These are phyloP conservation scores for Fusarium pininemorale DNA, from an alignment of 2,329 filamentous ascomycete species.

Conservation along the genomic window DNA sequence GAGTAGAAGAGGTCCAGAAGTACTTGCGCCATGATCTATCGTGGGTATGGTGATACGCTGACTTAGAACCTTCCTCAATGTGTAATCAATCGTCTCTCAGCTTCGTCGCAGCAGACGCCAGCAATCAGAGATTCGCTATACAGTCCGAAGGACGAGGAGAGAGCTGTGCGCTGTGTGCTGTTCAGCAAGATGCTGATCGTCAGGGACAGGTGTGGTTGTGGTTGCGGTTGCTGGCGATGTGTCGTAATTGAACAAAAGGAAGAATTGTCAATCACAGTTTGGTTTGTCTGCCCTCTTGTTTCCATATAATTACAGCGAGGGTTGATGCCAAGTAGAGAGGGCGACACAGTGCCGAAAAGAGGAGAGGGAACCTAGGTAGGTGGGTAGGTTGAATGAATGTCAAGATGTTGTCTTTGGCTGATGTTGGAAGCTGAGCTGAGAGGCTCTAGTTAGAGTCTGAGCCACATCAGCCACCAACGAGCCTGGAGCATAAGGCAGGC, in stretches of 20 bases:
- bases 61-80: neutral
- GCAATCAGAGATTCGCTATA: neutral
- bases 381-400: neutral
- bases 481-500: neutral
- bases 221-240: neutral
- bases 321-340: neutral
- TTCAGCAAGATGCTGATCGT: conserved; percentile 19
- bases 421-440: conserved; percentile 21
- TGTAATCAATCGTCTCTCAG: neutral
- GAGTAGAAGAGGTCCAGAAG: conserved; percentile 90
- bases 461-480: conserved; percentile 33
- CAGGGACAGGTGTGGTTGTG: conserved; percentile 15
- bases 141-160: neutral
- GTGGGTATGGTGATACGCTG: neutral
- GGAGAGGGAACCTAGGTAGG: neutral
- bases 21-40: conserved; percentile 75
- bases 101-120: neutral
- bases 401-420: conserved; percentile 22
- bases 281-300: neutral
- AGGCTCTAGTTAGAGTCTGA: conserved; percentile 33
- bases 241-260: conserved; percentile 19
- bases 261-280: neutral
- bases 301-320: neutral
- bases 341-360: neutral
- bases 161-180: neutral